Conservation (phyloP, 108 stramenopile genomes). For the Skeletonema tropicum region DNA sequence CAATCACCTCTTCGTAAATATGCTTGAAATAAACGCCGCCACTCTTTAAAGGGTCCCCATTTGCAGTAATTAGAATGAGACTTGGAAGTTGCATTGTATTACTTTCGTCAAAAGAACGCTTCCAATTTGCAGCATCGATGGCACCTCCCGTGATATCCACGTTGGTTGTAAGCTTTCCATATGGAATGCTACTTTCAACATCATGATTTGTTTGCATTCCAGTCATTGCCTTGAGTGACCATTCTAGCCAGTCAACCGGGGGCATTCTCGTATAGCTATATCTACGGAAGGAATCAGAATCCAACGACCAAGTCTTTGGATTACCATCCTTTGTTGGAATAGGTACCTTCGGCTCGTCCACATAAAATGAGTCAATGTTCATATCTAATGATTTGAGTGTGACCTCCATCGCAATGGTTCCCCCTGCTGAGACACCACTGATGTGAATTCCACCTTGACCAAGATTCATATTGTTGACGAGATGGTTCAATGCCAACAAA, state of each 20-base stretch:
- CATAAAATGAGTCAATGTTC: background rate
- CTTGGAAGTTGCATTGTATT: background rate
- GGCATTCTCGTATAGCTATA: background rate
- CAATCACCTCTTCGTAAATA: background rate
- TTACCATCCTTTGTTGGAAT: background rate
- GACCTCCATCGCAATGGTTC: conserved; percentile 1
- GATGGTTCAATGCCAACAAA: background rate
- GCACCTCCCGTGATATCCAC: conserved; percentile 1
- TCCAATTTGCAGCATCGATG: background rate
- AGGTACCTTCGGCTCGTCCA: background rate
- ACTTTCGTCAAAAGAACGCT: background rate
- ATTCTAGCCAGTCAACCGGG: background rate
- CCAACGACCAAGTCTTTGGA: background rate
- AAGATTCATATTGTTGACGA: background rate
- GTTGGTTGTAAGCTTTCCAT: background rate
- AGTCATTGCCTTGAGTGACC: background rate
- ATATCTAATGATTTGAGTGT: background rate
- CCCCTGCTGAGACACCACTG: background rate
- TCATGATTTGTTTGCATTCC: background rate
- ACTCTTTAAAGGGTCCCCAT: background rate
- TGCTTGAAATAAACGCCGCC: background rate
- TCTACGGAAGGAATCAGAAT: background rate
- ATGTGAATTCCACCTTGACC: background rate
- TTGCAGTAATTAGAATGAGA: background rate
- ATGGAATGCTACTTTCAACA: background rate